Conservation (phyloP, 495 filamentous ascomycete species). For the Tuber microsphaerosporum region DNA sequence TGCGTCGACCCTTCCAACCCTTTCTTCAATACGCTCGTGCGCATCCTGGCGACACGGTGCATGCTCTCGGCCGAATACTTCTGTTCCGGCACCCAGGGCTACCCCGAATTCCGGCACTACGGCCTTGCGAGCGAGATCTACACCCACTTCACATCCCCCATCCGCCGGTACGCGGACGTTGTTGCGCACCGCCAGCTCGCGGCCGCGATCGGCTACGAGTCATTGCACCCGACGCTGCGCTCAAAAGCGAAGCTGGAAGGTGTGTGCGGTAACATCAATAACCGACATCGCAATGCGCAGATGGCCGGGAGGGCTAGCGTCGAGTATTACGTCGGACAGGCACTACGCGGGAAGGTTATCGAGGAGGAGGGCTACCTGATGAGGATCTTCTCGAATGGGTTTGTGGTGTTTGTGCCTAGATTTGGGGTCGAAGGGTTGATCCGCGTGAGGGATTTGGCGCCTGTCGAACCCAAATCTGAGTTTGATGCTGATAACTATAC, state of each 20-base stretch:
- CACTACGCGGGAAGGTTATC: conserved; percentile 69
- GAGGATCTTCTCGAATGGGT: conserved; percentile 93
- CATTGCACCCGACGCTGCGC: conserved; percentile 65
- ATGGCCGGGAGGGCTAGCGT: conserved; percentile 86
- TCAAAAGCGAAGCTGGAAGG: conserved; percentile 76
- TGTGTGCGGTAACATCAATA: conserved; percentile 96
- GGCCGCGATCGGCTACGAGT: conserved; percentile 87
- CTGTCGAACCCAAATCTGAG: conserved; percentile 61
- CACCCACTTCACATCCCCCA: conserved; percentile 96
- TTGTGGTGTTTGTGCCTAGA: conserved; percentile 87
- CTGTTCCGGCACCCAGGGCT: conserved; percentile 81
- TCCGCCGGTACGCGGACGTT: conserved; percentile 91
- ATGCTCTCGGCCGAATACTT: conserved; percentile 99
- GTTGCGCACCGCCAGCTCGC: conserved; percentile 90
- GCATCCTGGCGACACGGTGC: conserved; percentile 94
- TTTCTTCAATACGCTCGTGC: conserved; percentile 96
- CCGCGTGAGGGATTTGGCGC: conserved; percentile 68
- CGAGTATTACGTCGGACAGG: conserved; percentile 95
- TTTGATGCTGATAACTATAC: conserved; percentile 82
- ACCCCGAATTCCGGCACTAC: conserved; percentile 93
- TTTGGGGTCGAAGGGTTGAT: conserved; percentile 94
- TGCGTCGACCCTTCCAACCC: conserved; percentile 78
- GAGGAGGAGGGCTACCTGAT: conserved; percentile 92
- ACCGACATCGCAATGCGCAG: conserved; percentile 92
- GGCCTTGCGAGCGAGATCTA: conserved; percentile 93